Evolutionary conservation across 257 asterid species (phyloP), one percentile per base, ranked within the genome.

Genomic region (Jasminum sambac): DNA sequence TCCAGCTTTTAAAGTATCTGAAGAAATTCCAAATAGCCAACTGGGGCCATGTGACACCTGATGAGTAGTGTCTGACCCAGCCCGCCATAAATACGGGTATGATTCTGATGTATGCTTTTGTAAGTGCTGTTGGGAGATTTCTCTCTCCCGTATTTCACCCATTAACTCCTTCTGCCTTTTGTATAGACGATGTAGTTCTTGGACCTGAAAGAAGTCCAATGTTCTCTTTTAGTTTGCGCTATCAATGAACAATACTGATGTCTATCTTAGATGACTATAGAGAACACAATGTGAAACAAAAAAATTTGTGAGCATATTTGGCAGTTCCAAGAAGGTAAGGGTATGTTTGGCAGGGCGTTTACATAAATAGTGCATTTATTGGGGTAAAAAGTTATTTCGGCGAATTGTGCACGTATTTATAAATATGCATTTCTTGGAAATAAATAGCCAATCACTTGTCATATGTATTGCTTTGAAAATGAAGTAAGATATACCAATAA

Each of bases 181-280:
- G 68, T 89, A 83, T 63, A 91, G 17, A 67, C 87, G 92, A 73
- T 91, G 97, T 23, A 91, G 85, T 72, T 91, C 97, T 75, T 73
- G 85, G 66, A 89, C 90, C 97, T 91, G 81, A 77, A 76, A 52
- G 63, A 55, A 78, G 21, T 55, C 62, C 21, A 55, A 55, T 55
- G 16, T 21, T 55, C 36, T 23, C 34, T 55, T 52, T 55, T 4
- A 16, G 4, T 55, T 10, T 55, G 34, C 9, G 5, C 23, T 21
- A 75, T 66, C 40, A 21, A 23, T 41, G 2, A 70, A 65, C 23
- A 64, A 41, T 24, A 43, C 42, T 41, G 38, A 40, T 66, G 25
- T 24, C 19, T 40, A 70, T 66, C 34, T 11, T 9, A 68, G 68
- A 48, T 43, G 46, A 55, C 50, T 43, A 50, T 39, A 63, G 11